Base-by-base conservation (phyloP, 2,329 filamentous ascomycete genomes). In the Penicillium capsulatum region DNA sequence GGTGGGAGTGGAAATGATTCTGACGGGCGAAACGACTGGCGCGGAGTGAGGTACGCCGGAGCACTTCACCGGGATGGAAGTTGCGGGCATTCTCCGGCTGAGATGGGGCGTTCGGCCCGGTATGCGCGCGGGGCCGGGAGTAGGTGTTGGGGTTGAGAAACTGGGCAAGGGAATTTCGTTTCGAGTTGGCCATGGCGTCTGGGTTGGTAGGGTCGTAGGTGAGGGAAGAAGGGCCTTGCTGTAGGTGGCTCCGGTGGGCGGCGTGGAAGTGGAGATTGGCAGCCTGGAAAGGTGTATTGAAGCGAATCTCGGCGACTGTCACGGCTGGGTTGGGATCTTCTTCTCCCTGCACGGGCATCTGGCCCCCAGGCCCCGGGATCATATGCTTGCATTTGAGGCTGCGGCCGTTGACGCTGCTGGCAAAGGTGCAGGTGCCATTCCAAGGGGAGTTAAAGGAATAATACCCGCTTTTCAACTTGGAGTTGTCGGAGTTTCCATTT, bases 361-460 rank as follows among this genome's bases (percentile, higher is more conserved):
- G 26, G 14, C 60, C 54, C 14, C 51, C 44, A 14, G 54, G 60
- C 20, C 60, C 57, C 3, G 61, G 74, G 2, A 89, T 70, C n/a
- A 77, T 68, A 61, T 94, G 87, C 40, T 80, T 81, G 64, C 85
- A 90, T 60, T 80, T 81, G 10, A 94, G 67, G 39, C 79, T 83
- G 36, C 84, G 81, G 2, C 91, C 90, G 30, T 79, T 83, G 40
- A 80, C 75, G 26, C 85, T 84, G 0, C 89, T 92, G 11, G 79
- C 74, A 64, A 97, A 97, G 45, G 90, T 85, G 66, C 91, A 97
- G 29, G 77, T 77, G 11, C 87, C 86, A 45, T 87, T 81, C 91
- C 91, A 97, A 0, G 89, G 90, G 29, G 86, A 92, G 14, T 73
- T 69, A 59, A 96, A 96, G 1, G 80, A 77, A 64, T 94, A 94